These are phyloP conservation scores for Acer yangbiense DNA, from an alignment of 345 rosid genomes.

Conservation along the genomic window DNA sequence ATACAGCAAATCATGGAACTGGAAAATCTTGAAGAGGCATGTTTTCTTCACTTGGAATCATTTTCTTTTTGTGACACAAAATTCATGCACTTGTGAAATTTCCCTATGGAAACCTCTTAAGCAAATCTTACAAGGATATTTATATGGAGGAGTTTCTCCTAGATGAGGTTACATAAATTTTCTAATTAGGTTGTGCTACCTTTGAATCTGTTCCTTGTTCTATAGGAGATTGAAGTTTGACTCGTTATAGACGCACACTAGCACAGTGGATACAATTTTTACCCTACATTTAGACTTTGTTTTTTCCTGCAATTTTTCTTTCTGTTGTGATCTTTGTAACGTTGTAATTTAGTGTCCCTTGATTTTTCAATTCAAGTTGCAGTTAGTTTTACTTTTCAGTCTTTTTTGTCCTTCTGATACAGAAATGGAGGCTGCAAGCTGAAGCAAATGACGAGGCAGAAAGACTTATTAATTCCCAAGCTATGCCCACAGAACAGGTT, in stretches of 20 bases:
- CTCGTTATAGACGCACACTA: neutral
- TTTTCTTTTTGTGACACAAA: neutral
- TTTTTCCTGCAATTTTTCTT: neutral
- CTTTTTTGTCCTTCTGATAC: slow-evolving; percentile 14
- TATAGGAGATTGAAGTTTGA: neutral
- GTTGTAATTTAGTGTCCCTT: neutral
- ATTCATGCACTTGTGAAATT: neutral
- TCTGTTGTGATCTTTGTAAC: neutral
- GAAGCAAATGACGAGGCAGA: slow-evolving; percentile 97
- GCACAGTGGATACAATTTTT: neutral
- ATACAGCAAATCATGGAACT: slow-evolving; percentile 92
- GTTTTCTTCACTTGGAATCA: slow-evolving; percentile 14
- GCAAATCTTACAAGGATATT: neutral
- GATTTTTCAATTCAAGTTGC: neutral
- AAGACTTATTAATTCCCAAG: slow-evolving; percentile 77
- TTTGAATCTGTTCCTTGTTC: neutral
- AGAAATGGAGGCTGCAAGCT: slow-evolving; percentile 91
- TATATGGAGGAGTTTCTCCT: neutral
- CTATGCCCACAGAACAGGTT: slow-evolving; percentile 34
- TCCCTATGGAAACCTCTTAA: slow-evolving; percentile 1
- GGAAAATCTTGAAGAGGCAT: slow-evolving; percentile 94
- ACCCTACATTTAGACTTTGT: neutral
- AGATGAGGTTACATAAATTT: neutral
- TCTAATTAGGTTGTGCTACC: neutral
- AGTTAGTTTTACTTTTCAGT: neutral